phyloP scores from a whole-genome alignment of 306 rosid species.

The Corylus americana region DNA sequence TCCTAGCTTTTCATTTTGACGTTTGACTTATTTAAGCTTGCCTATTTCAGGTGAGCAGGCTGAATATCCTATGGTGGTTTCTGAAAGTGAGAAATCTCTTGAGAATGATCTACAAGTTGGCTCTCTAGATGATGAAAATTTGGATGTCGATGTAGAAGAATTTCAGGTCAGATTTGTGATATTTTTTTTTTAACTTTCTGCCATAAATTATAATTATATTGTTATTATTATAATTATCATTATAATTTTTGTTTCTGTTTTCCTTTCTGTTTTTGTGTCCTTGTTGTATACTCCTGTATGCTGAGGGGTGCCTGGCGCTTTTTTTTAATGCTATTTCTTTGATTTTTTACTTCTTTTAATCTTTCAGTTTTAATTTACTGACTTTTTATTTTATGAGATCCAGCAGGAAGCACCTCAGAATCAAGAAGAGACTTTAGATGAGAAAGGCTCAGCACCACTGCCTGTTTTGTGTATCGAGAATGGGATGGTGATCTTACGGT shows the following conservation, averaged over 20 bases:
- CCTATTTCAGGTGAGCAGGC: conserved; percentile 55
- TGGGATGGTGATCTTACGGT: conserved; percentile 76
- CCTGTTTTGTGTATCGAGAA: conserved; percentile 89
- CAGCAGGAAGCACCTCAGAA: conserved; percentile 58
- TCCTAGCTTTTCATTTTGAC: conserved; percentile 5
- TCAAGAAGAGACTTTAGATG: conserved; percentile 42
- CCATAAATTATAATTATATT: neutral
- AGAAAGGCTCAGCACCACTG: conserved; percentile 46
- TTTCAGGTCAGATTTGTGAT: conserved; percentile 39
- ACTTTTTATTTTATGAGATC: conserved; percentile 21
- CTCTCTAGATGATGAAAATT: conserved; percentile 47
- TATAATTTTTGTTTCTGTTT: neutral
- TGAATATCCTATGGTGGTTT: conserved; percentile 47
- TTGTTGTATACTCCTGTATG: no score
- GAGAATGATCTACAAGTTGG: conserved; percentile 50
- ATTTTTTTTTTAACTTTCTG: neutral
- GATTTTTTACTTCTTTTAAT: conserved; percentile 36
- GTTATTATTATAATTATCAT: conserved; percentile 3
- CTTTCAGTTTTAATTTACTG: conserved; percentile 23
- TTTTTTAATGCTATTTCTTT: neutral
- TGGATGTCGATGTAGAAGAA: conserved; percentile 36
- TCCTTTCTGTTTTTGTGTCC: no score
- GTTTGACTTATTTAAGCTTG: conserved; percentile 28
- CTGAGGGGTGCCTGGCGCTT: no score
- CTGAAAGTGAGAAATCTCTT: conserved; percentile 44